A percentile compares a stretch with the other conserved stretches of the same genome.
Evolutionary conservation across 108 stramenopile genomes (phyloP).

Genomic region (Skeletonema potamos): DNA sequence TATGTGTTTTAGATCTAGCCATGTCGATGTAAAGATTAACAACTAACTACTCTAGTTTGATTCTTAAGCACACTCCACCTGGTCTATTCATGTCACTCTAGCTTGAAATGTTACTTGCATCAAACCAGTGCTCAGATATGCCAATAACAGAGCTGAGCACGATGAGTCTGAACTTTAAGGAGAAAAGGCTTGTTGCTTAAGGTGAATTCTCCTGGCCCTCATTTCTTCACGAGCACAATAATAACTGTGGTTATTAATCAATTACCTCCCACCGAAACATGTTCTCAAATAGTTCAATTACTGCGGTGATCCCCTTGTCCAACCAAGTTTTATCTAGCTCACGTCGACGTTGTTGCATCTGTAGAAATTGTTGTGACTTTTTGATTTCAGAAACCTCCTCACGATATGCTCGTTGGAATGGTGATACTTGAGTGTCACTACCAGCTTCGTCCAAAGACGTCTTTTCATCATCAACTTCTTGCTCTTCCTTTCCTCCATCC

Average conservation of each 20-base stretch:
- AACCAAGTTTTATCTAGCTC: constrained; percentile 45
- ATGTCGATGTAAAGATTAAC: background rate
- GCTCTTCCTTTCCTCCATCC: no score
- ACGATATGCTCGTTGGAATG: background rate
- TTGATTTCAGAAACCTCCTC: constrained; percentile 31
- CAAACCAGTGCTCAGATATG: background rate
- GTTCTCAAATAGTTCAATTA: constrained; percentile 46
- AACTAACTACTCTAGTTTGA: background rate
- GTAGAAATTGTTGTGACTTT: constrained; percentile 31
- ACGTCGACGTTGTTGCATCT: constrained; percentile 34
- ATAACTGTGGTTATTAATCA: no score
- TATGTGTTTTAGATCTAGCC: background rate
- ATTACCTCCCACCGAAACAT: constrained; percentile 46
- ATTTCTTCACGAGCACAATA: no score
- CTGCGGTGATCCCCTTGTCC: constrained; percentile 36
- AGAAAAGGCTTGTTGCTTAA: no score
- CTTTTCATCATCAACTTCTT: background rate
- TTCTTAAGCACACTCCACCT: no score
- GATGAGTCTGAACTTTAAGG: no score
- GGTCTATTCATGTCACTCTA: background rate
- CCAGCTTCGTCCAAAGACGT: background rate
- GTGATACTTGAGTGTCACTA: background rate
- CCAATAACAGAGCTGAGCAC: no score
- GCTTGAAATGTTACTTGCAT: background rate
- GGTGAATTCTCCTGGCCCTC: no score